phyloP scores from a whole-genome alignment of 192 early-diverging fungal species.

The Backusella liffmaniae region DNA sequence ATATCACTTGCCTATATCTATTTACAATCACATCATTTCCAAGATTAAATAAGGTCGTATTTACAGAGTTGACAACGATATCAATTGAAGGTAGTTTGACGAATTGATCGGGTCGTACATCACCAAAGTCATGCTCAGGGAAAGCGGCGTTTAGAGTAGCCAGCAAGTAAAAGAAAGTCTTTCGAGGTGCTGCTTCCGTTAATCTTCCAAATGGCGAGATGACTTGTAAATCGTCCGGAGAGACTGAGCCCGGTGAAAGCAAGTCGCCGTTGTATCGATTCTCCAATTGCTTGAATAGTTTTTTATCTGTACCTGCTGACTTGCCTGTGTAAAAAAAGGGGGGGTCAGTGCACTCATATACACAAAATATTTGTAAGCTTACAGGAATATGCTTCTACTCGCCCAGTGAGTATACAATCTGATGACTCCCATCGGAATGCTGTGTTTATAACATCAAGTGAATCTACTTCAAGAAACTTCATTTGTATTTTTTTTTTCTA shows the following conservation, averaged over 20 bases:
- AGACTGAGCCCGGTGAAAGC: conserved; percentile 57
- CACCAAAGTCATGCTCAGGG: conserved; percentile 97
- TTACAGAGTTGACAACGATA: conserved; percentile 80
- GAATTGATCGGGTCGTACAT: conserved; percentile 78
- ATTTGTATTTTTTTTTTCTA: not conserved
- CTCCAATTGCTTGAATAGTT: conserved; percentile 87
- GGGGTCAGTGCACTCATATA: not conserved
- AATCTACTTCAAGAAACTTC: conserved; percentile 34
- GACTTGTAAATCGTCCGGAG: conserved; percentile 66
- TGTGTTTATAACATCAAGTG: conserved; percentile 84
- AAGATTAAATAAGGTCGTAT: conserved; percentile 81
- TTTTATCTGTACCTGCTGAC: conserved; percentile 88
- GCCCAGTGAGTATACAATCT: conserved; percentile 79
- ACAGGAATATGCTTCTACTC: conserved; percentile 95
- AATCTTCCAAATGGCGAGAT: conserved; percentile 89
- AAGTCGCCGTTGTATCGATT: conserved; percentile 74
- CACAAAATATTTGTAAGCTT: conserved; percentile 32
- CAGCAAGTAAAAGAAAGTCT: conserved; percentile 92
- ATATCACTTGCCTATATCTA: conserved; percentile 28
- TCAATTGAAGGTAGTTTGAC: conserved; percentile 68
- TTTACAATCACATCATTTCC: conserved; percentile 67
- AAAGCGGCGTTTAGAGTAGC: conserved; percentile 95
- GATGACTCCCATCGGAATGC: conserved; percentile 81
- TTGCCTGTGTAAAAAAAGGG: conserved; percentile 64
- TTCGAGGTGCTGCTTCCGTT: conserved; percentile 77